Evolutionary conservation across 441 rosid species (phyloP).

Genomic region (Eutrema salsugineum): DNA sequence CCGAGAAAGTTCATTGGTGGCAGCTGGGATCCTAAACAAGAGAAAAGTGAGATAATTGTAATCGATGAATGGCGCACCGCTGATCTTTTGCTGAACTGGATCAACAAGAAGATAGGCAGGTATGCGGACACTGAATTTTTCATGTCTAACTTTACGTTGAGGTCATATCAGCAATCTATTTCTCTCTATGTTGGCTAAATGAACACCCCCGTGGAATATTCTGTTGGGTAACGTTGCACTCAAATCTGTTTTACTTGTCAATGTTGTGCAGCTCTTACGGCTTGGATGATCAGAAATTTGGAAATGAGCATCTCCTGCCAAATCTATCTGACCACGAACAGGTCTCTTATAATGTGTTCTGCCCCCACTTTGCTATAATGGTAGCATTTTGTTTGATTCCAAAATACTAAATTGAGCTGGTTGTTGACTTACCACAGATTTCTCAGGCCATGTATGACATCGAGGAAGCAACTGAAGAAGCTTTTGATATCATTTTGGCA

Average conservation of each 20-base stretch:
- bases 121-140: slow-evolving; percentile 33
- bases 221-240: not conserved
- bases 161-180: not conserved
- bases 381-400: not conserved
- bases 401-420: not conserved
- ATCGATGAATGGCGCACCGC: slow-evolving; percentile 80
- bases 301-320: slow-evolving; percentile 61
- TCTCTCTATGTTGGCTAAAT: slow-evolving; percentile 20
- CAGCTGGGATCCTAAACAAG: slow-evolving; percentile 59
- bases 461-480: slow-evolving; percentile 88
- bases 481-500: slow-evolving; percentile 70
- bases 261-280: slow-evolving; percentile 60
- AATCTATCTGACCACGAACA: slow-evolving; percentile 71
- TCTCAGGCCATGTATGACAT: slow-evolving; percentile 83
- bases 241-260: slow-evolving; percentile 41
- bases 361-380: not conserved
- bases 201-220: too few relatives aligned
- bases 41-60: slow-evolving; percentile 45
- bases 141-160: slow-evolving; percentile 35
- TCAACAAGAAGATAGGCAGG: slow-evolving; percentile 87
- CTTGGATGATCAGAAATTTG: slow-evolving; percentile 76
- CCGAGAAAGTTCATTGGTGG: slow-evolving; percentile 61
- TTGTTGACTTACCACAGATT: slow-evolving; percentile 47
- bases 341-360: slow-evolving; percentile 41
- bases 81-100: slow-evolving; percentile 77